A percentile compares a stretch with the other conserved stretches of the same genome.
These are phyloP conservation scores for Entomortierella lignicola DNA, from an alignment of 192 early-diverging fungal genomes.

Conservation along the genomic window DNA sequence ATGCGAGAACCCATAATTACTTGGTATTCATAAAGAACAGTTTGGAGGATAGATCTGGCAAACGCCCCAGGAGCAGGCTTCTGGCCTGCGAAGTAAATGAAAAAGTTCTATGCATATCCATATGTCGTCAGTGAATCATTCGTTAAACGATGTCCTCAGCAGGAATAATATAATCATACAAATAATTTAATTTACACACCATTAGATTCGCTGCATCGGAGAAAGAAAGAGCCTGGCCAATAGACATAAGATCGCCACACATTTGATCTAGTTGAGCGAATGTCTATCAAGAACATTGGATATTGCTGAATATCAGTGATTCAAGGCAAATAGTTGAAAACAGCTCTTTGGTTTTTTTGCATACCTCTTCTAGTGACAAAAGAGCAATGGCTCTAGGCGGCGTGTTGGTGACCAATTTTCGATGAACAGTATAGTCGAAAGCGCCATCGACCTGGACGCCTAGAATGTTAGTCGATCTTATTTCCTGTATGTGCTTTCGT, in stretches of 20 bases:
- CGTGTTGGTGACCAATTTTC: conserved; percentile 70
- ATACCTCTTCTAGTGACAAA: conserved; percentile 59
- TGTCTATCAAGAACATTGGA: conserved; percentile 32
- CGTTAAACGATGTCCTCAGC: background rate
- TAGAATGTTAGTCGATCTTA: conserved; percentile 28
- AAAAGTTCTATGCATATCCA: conserved; percentile 59
- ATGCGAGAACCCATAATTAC: conserved; percentile 52
- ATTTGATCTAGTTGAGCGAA: conserved; percentile 55
- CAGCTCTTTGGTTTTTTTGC: too few species aligned
- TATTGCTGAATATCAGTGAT: too few species aligned
- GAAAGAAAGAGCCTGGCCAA: conserved; percentile 57
- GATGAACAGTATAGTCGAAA: conserved; percentile 72
- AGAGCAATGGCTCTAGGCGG: conserved; percentile 70
- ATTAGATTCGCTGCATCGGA: conserved; percentile 56
- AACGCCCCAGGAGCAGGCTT: conserved; percentile 65
- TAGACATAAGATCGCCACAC: conserved; percentile 44
- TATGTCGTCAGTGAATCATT: background rate
- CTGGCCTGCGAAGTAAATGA: conserved; percentile 55
- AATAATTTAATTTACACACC: conserved; percentile 32
- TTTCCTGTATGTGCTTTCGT: conserved; percentile 7
- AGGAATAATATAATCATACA: background rate
- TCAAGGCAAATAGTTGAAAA: too few species aligned
- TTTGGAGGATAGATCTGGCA: conserved; percentile 62
- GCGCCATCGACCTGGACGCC: conserved; percentile 52
- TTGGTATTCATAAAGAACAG: conserved; percentile 52